phyloP scores from a whole-genome alignment of 768 basidiomycete species.

The Psilocybe sp. region DNA sequence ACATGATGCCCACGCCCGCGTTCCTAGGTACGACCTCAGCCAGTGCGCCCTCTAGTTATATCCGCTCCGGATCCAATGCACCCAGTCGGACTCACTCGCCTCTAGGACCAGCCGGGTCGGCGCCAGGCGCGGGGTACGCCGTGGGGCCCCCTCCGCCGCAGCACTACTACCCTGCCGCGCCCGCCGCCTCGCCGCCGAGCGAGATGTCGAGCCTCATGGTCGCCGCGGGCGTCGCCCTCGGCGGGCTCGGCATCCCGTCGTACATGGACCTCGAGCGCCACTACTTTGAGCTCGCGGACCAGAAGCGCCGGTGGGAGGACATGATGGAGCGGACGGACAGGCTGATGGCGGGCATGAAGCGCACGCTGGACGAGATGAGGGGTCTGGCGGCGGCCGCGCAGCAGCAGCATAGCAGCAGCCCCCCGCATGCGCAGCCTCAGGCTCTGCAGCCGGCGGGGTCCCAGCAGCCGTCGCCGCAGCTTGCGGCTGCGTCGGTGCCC shows the following conservation, averaged over 20 bases:
- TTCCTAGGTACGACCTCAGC: slow-evolving; percentile 27
- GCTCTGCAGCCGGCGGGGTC: slow-evolving; percentile 9
- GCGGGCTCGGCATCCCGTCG: slow-evolving; percentile 31
- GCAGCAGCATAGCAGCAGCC: slow-evolving; percentile 12
- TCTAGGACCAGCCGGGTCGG: slow-evolving; percentile 41
- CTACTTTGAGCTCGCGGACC: slow-evolving; percentile 60
- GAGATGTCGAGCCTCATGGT: slow-evolving; percentile 29
- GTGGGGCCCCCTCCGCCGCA: background rate
- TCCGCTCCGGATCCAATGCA: slow-evolving; percentile 61
- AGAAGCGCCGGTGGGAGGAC: slow-evolving; percentile 66
- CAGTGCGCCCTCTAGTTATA: slow-evolving; percentile 52
- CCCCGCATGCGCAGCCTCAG: slow-evolving; percentile 9
- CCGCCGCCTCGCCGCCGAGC: slow-evolving; percentile 15
- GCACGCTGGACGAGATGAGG: slow-evolving; percentile 76
- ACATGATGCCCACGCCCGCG: slow-evolving; percentile 37
- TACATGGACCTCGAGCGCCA: slow-evolving; percentile 72
- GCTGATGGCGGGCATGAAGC: slow-evolving; percentile 68
- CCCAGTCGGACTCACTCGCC: slow-evolving; percentile 77
- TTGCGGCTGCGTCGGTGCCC: slow-evolving; percentile 7
- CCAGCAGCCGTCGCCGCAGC: slow-evolving; percentile 7
- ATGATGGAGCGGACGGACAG: slow-evolving; percentile 73
- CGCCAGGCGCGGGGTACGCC: slow-evolving; percentile 34
- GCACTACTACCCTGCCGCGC: slow-evolving; percentile 16
- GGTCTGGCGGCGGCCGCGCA: slow-evolving; percentile 23
- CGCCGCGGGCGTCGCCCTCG: slow-evolving; percentile 36